Conservation (phyloP, 805 yeast species). For the Kodamaea kakaduensis region DNA sequence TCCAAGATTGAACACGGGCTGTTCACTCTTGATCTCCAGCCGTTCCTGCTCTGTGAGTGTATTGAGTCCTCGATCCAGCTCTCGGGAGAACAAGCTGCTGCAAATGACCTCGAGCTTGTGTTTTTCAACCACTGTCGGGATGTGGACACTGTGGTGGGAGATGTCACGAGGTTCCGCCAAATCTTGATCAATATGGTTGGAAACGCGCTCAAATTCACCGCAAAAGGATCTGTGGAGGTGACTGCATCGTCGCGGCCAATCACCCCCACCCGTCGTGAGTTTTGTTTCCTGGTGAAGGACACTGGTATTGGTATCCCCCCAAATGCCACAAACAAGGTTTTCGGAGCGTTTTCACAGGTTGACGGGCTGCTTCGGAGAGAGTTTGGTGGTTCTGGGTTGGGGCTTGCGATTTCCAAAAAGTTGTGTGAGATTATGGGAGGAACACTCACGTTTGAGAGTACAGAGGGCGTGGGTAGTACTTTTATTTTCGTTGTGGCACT, state of each 20-base stretch:
- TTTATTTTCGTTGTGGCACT: conserved; percentile 37
- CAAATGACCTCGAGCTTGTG: conserved; percentile 43
- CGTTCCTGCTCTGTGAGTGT: conserved; percentile 43
- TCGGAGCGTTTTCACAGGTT: conserved; percentile 53
- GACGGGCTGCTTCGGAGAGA: conserved; percentile 50
- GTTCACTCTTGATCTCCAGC: conserved; percentile 39
- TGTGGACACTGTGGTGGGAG: conserved; percentile 41
- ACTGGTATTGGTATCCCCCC: conserved; percentile 54
- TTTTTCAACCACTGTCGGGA: conserved; percentile 40
- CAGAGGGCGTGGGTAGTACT: conserved; percentile 45
- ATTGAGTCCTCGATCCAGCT: conserved; percentile 46
- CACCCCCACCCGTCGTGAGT: conserved; percentile 31
- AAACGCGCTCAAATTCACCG: conserved; percentile 51
- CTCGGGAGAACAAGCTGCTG: conserved; percentile 45
- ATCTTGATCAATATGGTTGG: conserved; percentile 50
- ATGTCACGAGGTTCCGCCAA: conserved; percentile 48
- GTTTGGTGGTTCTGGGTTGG: conserved; percentile 52
- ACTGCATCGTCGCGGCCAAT: conserved; percentile 29
- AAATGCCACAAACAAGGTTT: conserved; percentile 41
- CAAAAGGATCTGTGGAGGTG: conserved; percentile 39
- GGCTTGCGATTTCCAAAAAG: conserved; percentile 46
- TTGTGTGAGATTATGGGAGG: conserved; percentile 50
- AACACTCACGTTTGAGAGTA: conserved; percentile 40
- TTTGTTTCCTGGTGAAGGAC: conserved; percentile 41
- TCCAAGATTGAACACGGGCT: conserved; percentile 56